Base-by-base conservation (phyloP, 495 filamentous ascomycete genomes). In the Penicillium coffeae region DNA sequence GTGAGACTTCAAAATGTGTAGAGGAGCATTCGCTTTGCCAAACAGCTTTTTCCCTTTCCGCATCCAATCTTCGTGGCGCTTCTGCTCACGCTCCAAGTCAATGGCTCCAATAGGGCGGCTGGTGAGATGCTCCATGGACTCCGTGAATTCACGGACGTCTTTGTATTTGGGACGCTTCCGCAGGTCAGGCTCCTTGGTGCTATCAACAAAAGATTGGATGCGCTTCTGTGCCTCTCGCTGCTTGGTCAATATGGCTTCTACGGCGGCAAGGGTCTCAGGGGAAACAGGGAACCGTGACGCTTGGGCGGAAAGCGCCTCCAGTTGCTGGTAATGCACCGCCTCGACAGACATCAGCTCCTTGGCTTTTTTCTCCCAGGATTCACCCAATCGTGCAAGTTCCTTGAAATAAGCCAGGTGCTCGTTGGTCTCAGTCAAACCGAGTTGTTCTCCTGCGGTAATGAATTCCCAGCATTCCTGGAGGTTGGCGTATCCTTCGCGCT, bases 11-110 rank as follows among this genome's bases (percentile, higher is more conserved):
- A 99, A 71, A 51, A 99, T 99, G 59, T 97, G 93, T 21, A 99
- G 68, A 9, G 93, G 93, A 3, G 93, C 93, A 64, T 99, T 99
- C 2, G 94, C 91, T 68, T 99, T 99, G 32, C 94, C 94, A 56
- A 99, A 99, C 0, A 99, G 72, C 69, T 97, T 97, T 71, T 99
- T 99, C 21, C 93, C 93, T 56, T 90, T 88, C 35, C 93, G 76
- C 93, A 99, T 99, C 93, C 93, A 99, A 63, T 99, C 94, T 58
- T 97, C 93, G 55, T 99, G 93, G 10, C 89, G 84, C 62, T 91
- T 95, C 64, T 95, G 88, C 62, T 96, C 89, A 55, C 89, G 89
- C 60, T 99, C 93, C 18, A 99, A 76, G 63, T 99, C 93, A 38
- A 94, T 76, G 0, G 92, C 94, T 3, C 93, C 93, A 21, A 75